A percentile compares a stretch with the other conserved stretches of the same genome.
These are phyloP conservation scores for Apophysomyces elegans DNA, from an alignment of 371 early-diverging fungal genomes.

Conservation along the genomic window DNA sequence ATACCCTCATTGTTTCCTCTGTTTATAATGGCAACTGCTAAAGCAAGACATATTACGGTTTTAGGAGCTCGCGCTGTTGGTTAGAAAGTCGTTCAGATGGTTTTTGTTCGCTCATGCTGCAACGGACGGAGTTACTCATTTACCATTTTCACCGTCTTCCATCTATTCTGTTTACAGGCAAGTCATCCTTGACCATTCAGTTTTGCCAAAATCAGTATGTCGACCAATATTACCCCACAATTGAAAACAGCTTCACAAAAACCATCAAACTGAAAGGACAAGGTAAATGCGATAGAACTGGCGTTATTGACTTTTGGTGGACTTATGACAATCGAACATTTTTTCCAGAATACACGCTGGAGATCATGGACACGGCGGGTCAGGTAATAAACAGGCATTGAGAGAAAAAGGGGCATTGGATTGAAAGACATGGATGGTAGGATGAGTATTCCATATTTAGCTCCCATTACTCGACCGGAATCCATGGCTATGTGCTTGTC, in stretches of 20 bases:
- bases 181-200: constrained; percentile 82
- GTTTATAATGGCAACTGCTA: background rate
- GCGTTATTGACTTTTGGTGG: too few relatives aligned
- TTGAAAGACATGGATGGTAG: constrained; percentile 28
- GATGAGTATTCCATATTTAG: constrained; percentile 88
- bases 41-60: constrained; percentile 57
- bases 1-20: background rate
- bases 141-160: background rate
- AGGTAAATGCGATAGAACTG: background rate
- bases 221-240: constrained; percentile 87
- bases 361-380: constrained; percentile 90
- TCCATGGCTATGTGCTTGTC: constrained; percentile 85
- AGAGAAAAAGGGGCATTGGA: background rate
- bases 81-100: constrained; percentile 29
- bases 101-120: background rate
- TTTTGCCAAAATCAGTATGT: constrained; percentile 84
- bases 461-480: constrained; percentile 76
- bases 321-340: too few relatives aligned
- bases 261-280: constrained; percentile 68
- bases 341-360: constrained; percentile 66
- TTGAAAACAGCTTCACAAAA: constrained; percentile 82
- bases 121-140: background rate
- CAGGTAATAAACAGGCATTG: constrained; percentile 54
- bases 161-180: constrained; percentile 43
- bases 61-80: constrained; percentile 79